phyloP scores from a whole-genome alignment of 306 rosid genomes.

The Bauhinia variegata region DNA sequence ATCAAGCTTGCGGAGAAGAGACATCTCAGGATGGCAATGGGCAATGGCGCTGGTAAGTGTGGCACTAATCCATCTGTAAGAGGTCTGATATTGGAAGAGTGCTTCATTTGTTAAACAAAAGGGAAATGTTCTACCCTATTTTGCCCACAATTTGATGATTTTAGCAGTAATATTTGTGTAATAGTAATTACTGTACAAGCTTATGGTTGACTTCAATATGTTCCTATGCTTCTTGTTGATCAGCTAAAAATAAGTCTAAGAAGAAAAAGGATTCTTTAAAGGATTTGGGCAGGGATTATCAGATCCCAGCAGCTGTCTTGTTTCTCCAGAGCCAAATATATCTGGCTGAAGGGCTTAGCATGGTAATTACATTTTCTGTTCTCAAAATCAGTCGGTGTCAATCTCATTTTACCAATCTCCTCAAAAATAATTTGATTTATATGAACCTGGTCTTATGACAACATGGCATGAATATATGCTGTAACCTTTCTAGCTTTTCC shows the following conservation, averaged over 20 bases:
- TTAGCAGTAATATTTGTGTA: constrained; percentile 20
- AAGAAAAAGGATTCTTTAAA: constrained; percentile 71
- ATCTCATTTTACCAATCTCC: background rate
- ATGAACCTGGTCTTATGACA: constrained; percentile 16
- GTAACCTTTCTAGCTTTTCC: constrained; percentile 12
- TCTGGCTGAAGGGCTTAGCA: constrained; percentile 87
- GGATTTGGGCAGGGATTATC: constrained; percentile 65
- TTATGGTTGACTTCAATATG: constrained; percentile 22
- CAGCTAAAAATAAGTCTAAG: constrained; percentile 82
- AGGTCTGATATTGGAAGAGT: constrained; percentile 20
- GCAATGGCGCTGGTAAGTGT: constrained; percentile 64
- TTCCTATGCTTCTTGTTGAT: constrained; percentile 37
- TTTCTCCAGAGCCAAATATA: constrained; percentile 91
- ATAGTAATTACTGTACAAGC: constrained; percentile 13
- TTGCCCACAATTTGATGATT: constrained; percentile 27
- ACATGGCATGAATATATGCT: constrained; percentile 11
- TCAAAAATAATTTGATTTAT: background rate
- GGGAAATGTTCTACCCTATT: constrained; percentile 14
- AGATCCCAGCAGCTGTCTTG: constrained; percentile 72
- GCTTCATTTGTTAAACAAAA: background rate
- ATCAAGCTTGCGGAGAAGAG: constrained; percentile 82
- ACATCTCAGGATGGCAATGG: constrained; percentile 59
- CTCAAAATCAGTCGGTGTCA: constrained; percentile 14
- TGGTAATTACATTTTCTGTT: constrained; percentile 58
- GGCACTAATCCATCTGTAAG: constrained; percentile 1